A percentile compares a stretch with the other conserved stretches of the same genome.
Conservation (phyloP, 108 stramenopile genomes). For the Discostella pseudostelligera region DNA sequence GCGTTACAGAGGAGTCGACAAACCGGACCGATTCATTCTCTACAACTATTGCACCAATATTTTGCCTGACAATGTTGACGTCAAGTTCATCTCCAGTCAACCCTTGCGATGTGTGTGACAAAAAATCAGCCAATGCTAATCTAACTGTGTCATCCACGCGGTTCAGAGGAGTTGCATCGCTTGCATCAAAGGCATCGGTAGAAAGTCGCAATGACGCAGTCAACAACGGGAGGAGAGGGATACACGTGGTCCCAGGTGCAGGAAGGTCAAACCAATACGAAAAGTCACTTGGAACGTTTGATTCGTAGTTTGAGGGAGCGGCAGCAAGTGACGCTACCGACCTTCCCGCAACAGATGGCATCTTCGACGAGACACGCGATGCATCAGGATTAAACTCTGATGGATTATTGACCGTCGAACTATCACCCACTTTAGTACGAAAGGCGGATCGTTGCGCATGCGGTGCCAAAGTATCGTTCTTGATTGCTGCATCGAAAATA, state of each 20-base stretch:
- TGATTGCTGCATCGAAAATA: slow-evolving; percentile 35
- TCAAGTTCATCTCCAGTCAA: neutral
- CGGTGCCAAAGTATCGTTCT: slow-evolving; percentile 15
- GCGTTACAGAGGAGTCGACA: slow-evolving; percentile 19
- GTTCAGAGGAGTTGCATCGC: slow-evolving; percentile 10
- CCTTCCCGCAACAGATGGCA: slow-evolving; percentile 12
- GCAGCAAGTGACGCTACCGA: neutral
- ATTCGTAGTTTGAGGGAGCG: slow-evolving; percentile 20
- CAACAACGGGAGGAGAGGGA: slow-evolving; percentile 29
- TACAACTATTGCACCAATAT: slow-evolving; percentile 18
- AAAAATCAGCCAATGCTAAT: slow-evolving; percentile 11
- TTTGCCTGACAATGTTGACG: slow-evolving; percentile 5
- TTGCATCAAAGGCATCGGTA: slow-evolving; percentile 2
- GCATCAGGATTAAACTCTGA: neutral
- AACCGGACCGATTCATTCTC: slow-evolving; percentile 35
- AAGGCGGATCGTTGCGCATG: neutral
- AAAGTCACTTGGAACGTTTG: slow-evolving; percentile 35
- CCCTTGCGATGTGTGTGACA: slow-evolving; percentile 1
- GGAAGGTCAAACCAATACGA: slow-evolving; percentile 36
- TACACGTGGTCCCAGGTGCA: slow-evolving; percentile 26
- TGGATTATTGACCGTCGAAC: neutral
- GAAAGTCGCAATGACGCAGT: slow-evolving; percentile 15
- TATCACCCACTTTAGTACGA: neutral
- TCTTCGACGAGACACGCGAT: neutral
- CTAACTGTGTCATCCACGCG: slow-evolving; percentile 20